Percentiles rank a stretch among this genome's conserved stretches.
Conservation (phyloP, 2,329 filamentous ascomycete species). For the Pseudocercospora ulei region DNA sequence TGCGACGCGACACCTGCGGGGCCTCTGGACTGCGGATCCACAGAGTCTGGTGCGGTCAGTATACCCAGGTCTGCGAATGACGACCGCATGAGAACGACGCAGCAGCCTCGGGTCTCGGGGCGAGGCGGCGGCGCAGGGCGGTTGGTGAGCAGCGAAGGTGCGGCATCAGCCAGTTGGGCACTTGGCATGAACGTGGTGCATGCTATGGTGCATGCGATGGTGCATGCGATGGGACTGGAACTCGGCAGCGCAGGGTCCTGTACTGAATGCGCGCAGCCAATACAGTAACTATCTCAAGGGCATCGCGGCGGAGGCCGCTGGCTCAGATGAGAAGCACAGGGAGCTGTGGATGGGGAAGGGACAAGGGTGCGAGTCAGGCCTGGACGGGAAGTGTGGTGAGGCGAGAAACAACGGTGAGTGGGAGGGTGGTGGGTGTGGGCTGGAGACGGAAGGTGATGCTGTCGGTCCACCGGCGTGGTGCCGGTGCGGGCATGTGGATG, state of each 20-base stretch:
- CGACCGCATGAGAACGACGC: conserved; percentile 10
- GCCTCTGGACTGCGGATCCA: conserved; percentile 1
- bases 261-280: conserved; percentile 8
- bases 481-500: too few relatives aligned
- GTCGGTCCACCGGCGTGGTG: too few relatives aligned
- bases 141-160: conserved; percentile 1
- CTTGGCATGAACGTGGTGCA: conserved; percentile 11
- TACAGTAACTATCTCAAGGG: conserved; percentile 10
- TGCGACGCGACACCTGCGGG: conserved; percentile 3
- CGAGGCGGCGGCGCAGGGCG: conserved; percentile 7
- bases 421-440: too few relatives aligned
- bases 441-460: too few relatives aligned
- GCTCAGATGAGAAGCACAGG: conserved; percentile 9
- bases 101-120: conserved; percentile 8
- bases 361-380: conserved; percentile 13
- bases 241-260: conserved; percentile 11
- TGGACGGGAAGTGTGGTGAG: conserved; percentile 11
- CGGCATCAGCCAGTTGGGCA: conserved; percentile 2
- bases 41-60: conserved; percentile 6
- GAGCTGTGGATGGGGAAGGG: conserved; percentile 5
- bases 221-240: conserved; percentile 1
- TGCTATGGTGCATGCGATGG: conserved; percentile 2
- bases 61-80: conserved; percentile 11
- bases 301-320: conserved; percentile 11
- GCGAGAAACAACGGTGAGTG: too few relatives aligned